A percentile compares a stretch with the other conserved stretches of the same genome.
Evolutionary conservation across 768 basidiomycete species (phyloP).

Genomic region (Suillus subalutaceus): DNA sequence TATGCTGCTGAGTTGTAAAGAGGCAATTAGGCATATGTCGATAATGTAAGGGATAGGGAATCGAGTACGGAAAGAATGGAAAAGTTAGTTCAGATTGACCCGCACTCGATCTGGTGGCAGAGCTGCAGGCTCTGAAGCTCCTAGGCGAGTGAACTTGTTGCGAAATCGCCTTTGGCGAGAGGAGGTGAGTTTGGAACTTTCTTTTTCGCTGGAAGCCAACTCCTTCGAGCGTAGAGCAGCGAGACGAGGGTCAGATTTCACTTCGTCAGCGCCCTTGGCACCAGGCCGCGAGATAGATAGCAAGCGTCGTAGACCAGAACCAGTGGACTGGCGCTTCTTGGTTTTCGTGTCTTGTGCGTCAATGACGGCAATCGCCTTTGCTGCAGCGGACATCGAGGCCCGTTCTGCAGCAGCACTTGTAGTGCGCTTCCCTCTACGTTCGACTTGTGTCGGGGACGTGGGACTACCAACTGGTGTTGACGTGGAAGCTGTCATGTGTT

Average conservation of each 20-base stretch:
- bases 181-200: constrained; percentile 9
- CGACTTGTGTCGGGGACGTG: constrained; percentile 30
- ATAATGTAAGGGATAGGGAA: constrained; percentile 4
- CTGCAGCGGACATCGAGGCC: constrained; percentile 46
- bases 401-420: constrained; percentile 26
- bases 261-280: constrained; percentile 32
- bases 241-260: constrained; percentile 26
- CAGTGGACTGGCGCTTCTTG: constrained; percentile 29
- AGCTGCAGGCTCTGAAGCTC: constrained; percentile 29
- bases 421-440: constrained; percentile 27
- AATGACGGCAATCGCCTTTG: constrained; percentile 64
- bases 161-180: constrained; percentile 32
- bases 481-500: constrained; percentile 29
- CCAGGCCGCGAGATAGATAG: constrained; percentile 35
- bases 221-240: constrained; percentile 32
- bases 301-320: constrained; percentile 35
- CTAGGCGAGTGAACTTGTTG: constrained; percentile 30
- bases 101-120: constrained; percentile 39
- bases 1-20: constrained; percentile 1
- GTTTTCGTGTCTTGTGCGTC: constrained; percentile 51
- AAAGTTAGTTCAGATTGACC: constrained; percentile 36
- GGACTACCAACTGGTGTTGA: constrained; percentile 27
- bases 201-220: constrained; percentile 18
- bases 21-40: not conserved
- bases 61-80: constrained; percentile 20